Conservation (phyloP, 148 eudicot species). For the Agrostemma githago region DNA sequence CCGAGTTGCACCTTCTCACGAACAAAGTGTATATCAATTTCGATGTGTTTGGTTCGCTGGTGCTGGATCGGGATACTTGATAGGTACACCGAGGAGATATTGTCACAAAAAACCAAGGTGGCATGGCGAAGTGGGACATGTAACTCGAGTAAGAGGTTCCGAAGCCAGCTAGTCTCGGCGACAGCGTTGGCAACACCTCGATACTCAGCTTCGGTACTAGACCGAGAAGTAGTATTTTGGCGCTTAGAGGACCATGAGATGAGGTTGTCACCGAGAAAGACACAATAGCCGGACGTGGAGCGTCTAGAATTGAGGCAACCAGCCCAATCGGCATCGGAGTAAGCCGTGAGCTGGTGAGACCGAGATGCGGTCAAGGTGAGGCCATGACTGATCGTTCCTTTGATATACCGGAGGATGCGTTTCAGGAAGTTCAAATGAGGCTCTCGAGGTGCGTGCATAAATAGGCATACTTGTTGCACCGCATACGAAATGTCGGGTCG, state of each 20-base stretch:
- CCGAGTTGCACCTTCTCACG: neutral
- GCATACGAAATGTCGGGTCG: no score
- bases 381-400: neutral
- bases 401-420: neutral
- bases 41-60: neutral
- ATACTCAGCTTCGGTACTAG: slow-evolving; percentile 3
- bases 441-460: no score
- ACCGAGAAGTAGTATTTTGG: neutral
- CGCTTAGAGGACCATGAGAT: neutral
- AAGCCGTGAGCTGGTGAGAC: neutral
- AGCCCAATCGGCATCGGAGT: neutral
- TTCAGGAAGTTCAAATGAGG: neutral
- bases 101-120: neutral
- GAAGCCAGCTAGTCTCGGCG: neutral
- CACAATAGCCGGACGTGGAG: neutral
- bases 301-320: neutral
- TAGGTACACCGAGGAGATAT: no score
- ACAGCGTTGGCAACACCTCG: neutral
- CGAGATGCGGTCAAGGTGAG: neutral
- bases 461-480: no score
- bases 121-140: neutral
- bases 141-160: neutral
- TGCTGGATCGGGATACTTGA: neutral
- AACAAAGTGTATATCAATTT: neutral
- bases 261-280: neutral